Evolutionary conservation across 257 asterid genomes (phyloP).

Genomic region (Euphrasia confusa): DNA sequence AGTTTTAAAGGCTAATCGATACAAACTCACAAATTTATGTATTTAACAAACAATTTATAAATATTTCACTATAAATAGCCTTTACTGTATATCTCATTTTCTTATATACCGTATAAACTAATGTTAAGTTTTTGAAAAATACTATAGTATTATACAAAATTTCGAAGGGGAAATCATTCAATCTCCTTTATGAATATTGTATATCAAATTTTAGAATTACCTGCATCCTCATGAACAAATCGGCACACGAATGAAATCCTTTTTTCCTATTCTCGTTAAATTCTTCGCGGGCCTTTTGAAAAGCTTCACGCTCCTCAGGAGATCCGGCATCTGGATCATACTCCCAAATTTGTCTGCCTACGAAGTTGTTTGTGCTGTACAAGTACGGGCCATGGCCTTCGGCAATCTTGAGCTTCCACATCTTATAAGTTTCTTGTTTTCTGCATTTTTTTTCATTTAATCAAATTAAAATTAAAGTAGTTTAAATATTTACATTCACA

Average conservation of each 20-base stretch:
- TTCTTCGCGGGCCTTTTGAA: conserved; percentile 37
- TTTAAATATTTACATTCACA: too few species aligned
- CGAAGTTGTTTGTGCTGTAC: conserved; percentile 53
- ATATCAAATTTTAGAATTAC: conserved; percentile 11
- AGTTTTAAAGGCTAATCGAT: too few species aligned
- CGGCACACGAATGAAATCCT: conserved; percentile 43
- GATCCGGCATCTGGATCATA: conserved; percentile 44
- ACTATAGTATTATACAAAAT: too few species aligned
- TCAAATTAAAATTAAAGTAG: neutral
- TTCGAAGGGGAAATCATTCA: neutral
- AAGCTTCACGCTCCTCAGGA: conserved; percentile 33
- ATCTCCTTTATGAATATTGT: neutral
- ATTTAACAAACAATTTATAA: too few species aligned
- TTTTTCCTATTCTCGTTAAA: conserved; percentile 35
- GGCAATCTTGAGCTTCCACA: conserved; percentile 64
- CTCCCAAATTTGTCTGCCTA: conserved; percentile 55
- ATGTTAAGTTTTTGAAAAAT: neutral
- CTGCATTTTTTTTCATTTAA: too few species aligned
- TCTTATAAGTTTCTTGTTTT: neutral
- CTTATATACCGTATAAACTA: too few species aligned
- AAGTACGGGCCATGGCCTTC: conserved; percentile 47
- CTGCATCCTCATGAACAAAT: conserved; percentile 54
- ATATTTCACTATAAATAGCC: too few species aligned
- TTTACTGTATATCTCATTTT: too few species aligned
- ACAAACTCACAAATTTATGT: too few species aligned